Percentiles rank a stretch among this genome's conserved stretches.
These are phyloP conservation scores for Paraconiothyrium brasiliense DNA, from an alignment of 2,329 filamentous ascomycete species.

Conservation along the genomic window DNA sequence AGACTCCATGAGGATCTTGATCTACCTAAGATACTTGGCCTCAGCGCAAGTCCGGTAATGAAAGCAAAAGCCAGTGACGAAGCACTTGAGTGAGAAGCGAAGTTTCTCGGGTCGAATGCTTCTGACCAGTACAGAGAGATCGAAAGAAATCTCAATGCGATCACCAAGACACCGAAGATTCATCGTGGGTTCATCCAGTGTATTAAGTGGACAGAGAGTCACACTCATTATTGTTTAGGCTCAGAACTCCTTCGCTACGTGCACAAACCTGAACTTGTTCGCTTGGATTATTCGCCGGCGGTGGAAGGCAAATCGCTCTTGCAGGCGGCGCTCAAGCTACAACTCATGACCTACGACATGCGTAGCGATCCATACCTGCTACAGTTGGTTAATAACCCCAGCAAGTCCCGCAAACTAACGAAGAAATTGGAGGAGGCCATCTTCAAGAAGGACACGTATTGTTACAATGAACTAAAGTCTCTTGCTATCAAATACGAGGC, in stretches of 20 bases:
- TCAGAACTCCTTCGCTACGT: slow-evolving; percentile 74
- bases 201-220: not conserved
- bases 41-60: slow-evolving; percentile 82
- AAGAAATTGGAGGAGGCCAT: slow-evolving; percentile 38
- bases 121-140: slow-evolving; percentile 57
- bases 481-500: slow-evolving; percentile 44
- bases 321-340: slow-evolving; percentile 29
- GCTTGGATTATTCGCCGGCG: slow-evolving; percentile 44
- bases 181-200: slow-evolving; percentile 58
- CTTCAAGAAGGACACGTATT: slow-evolving; percentile 50
- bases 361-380: slow-evolving; percentile 53
- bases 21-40: slow-evolving; percentile 75
- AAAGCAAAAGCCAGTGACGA: slow-evolving; percentile 61
- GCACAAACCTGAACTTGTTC: slow-evolving; percentile 69
- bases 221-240: not conserved
- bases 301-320: slow-evolving; percentile 9
- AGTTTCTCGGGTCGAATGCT: not conserved
- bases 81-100: slow-evolving; percentile 57
- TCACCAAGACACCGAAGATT: slow-evolving; percentile 72
- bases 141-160: slow-evolving; percentile 75
- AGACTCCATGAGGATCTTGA: slow-evolving; percentile 37
- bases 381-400: slow-evolving; percentile 37
- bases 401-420: slow-evolving; percentile 32
- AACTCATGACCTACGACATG: slow-evolving; percentile 44
- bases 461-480: slow-evolving; percentile 48